A percentile compares a stretch with the other conserved stretches of the same genome.
Evolutionary conservation across 495 filamentous ascomycete species (phyloP).

Genomic region (Podospora pseudoanserina): DNA sequence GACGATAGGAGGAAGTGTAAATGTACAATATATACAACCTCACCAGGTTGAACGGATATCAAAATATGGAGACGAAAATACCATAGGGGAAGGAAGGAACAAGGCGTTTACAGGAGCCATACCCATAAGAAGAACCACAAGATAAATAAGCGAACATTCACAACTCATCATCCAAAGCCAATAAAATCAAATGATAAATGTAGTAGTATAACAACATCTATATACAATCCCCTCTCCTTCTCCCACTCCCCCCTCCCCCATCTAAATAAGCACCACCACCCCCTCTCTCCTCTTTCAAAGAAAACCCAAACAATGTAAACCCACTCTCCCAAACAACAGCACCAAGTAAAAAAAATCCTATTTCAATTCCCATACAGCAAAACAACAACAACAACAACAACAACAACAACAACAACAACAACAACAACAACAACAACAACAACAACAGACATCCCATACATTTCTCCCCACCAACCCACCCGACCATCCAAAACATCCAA

Average conservation of each 20-base stretch:
- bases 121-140: background rate
- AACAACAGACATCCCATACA: background rate
- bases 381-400: background rate
- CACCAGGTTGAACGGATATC: background rate
- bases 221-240: background rate
- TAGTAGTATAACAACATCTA: slow-evolving; percentile 2
- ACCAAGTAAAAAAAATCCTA: background rate
- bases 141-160: slow-evolving; percentile 3
- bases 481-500: slow-evolving; percentile 4
- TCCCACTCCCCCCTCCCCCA: background rate
- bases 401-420: background rate
- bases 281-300: too few species aligned
- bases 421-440: background rate
- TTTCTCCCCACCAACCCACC: background rate
- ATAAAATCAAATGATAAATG: background rate
- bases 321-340: background rate
- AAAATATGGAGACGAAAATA: background rate
- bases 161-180: background rate
- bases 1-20: background rate
- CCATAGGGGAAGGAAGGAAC: background rate
- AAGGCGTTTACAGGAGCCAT: background rate
- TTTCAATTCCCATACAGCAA: background rate
- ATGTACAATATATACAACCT: background rate
- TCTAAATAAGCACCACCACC: background rate
- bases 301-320: too few species aligned